Evolutionary conservation across 768 basidiomycete species (phyloP).

Genomic region (Auricularia sp.): DNA sequence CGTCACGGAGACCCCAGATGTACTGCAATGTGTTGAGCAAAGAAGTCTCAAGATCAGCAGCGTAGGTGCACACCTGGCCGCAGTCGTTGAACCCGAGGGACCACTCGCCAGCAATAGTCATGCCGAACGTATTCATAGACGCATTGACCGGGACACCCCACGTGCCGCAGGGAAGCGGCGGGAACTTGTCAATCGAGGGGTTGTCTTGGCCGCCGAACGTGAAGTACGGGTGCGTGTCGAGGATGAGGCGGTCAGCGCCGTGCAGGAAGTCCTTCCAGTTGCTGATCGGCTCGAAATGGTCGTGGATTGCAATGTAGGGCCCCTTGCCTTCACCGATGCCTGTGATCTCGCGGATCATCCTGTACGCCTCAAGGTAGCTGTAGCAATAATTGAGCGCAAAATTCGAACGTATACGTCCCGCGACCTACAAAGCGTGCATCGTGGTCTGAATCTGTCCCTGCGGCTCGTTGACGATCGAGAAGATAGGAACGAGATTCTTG

Average conservation of each 20-base stretch:
- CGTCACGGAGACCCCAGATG: constrained; percentile 1
- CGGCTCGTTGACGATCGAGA: constrained; percentile 87
- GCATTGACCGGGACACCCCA: constrained; percentile 70
- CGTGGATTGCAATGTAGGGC: constrained; percentile 76
- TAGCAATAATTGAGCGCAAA: background rate
- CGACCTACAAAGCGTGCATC: constrained; percentile 34
- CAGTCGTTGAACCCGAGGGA: constrained; percentile 82
- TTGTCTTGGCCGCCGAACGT: constrained; percentile 57
- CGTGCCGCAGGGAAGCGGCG: constrained; percentile 50
- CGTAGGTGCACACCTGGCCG: constrained; percentile 29
- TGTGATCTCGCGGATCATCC: constrained; percentile 65
- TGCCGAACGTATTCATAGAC: constrained; percentile 67
- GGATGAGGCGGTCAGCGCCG: constrained; percentile 68
- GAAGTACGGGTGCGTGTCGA: constrained; percentile 86
- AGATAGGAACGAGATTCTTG: constrained; percentile 70
- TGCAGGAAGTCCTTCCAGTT: constrained; percentile 66
- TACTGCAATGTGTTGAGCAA: background rate
- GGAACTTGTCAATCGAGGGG: constrained; percentile 47
- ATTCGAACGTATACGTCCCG: constrained; percentile 2
- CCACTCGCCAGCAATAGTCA: constrained; percentile 81
- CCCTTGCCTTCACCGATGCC: constrained; percentile 80
- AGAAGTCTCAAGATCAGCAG: too few relatives aligned
- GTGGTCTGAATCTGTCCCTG: constrained; percentile 42
- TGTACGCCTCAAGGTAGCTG: constrained; percentile 81
- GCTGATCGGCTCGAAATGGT: constrained; percentile 63